These are phyloP conservation scores for Euphrasia arctica DNA, from an alignment of 305 asterid genomes.

Conservation along the genomic window DNA sequence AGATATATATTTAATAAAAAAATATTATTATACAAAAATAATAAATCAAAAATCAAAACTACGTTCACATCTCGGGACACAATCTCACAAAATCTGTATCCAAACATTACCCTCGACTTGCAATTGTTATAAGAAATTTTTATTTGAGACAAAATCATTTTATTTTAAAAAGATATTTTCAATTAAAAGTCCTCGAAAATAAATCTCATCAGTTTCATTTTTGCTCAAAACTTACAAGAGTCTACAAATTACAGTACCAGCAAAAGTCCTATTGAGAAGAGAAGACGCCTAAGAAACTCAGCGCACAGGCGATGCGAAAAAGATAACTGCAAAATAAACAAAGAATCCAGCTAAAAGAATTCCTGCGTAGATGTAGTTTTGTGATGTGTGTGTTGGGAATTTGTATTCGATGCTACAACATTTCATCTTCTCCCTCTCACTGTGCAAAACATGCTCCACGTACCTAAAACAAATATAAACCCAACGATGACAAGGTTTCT, in stretches of 20 bases:
- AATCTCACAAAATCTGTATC: too few species aligned
- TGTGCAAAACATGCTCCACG: conserved; percentile 70
- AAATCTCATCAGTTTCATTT: background rate
- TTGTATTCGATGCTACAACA: conserved; percentile 83
- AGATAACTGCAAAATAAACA: conserved; percentile 83
- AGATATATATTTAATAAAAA: too few species aligned
- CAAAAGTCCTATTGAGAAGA: background rate
- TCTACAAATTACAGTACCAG: conserved; percentile 23
- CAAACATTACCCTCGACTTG: too few species aligned
- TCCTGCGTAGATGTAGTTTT: conserved; percentile 81
- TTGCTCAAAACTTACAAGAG: conserved; percentile 29
- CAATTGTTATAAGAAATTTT: too few species aligned
- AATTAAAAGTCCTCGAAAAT: too few species aligned
- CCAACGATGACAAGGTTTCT: background rate
- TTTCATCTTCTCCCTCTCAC: conserved; percentile 88
- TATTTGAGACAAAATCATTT: too few species aligned
- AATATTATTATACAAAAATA: too few species aligned
- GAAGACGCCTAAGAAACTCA: conserved; percentile 9
- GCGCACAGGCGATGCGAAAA: conserved; percentile 83
- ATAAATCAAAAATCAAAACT: too few species aligned
- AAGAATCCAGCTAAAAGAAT: conserved; percentile 89
- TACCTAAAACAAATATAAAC: conserved; percentile 44
- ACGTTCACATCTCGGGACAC: too few species aligned
- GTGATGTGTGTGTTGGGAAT: conserved; percentile 63
- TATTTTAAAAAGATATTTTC: too few species aligned